Evolutionary conservation across 2,329 filamentous ascomycete genomes (phyloP).

Genomic region (Colletotrichum brevisporum): DNA sequence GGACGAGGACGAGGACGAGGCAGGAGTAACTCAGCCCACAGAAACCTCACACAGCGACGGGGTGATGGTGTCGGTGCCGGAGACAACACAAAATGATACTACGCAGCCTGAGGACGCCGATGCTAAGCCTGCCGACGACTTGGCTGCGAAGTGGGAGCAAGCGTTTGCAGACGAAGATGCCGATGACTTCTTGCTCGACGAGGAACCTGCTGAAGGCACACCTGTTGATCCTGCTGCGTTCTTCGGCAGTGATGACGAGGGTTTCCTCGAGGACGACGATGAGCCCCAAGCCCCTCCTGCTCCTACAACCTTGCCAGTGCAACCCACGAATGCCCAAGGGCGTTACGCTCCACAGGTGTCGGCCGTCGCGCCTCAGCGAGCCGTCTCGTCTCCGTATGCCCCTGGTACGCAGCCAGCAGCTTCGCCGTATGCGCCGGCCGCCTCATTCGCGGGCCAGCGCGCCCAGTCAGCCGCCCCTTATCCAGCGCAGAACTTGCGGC

Average conservation of each 20-base stretch:
- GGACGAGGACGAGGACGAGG: constrained; percentile 44
- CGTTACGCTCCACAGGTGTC: constrained; percentile 39
- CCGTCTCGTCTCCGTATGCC: constrained; percentile 44
- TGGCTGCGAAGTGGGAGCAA: constrained; percentile 87
- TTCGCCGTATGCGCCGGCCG: constrained; percentile 36
- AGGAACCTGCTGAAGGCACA: constrained; percentile 61
- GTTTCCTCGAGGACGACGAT: constrained; percentile 81
- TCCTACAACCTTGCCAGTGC: constrained; percentile 17
- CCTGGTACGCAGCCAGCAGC: constrained; percentile 43
- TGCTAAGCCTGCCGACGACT: constrained; percentile 66
- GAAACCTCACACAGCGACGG: neutral
- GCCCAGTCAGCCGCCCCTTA: constrained; percentile 52
- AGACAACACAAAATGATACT: constrained; percentile 14
- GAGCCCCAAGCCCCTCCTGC: constrained; percentile 49
- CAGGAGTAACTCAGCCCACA: neutral
- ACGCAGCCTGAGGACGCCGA: constrained; percentile 40
- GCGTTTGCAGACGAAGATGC: constrained; percentile 84
- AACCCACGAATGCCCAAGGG: constrained; percentile 30
- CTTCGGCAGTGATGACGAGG: constrained; percentile 87
- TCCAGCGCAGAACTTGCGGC: constrained; percentile 54
- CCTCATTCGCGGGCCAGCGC: constrained; percentile 43
- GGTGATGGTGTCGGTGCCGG: neutral
- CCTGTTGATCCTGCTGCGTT: constrained; percentile 75
- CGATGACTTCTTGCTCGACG: constrained; percentile 73
- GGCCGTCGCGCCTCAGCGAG: constrained; percentile 11